These are phyloP conservation scores for Chionographis japonica DNA, from an alignment of 106 monocot genomes.

Conservation along the genomic window DNA sequence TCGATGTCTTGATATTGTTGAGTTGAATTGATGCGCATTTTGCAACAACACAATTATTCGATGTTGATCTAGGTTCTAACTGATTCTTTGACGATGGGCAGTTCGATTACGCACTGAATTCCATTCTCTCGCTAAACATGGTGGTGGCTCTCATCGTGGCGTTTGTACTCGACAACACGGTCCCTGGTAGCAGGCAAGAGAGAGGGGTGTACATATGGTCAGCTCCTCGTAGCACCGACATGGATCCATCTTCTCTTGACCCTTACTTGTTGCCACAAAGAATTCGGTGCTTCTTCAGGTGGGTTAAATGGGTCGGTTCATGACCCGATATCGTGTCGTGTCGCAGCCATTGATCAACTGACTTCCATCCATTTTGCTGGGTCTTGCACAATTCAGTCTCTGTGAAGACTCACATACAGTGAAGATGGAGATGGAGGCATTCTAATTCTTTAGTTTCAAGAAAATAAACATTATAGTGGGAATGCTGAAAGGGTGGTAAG, in stretches of 20 bases:
- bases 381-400: too few relatives aligned
- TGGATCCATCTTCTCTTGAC: conserved; percentile 46
- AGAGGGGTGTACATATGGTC: conserved; percentile 97
- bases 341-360: too few relatives aligned
- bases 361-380: too few relatives aligned
- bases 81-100: conserved; percentile 19
- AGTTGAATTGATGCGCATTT: too few relatives aligned
- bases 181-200: conserved; percentile 91
- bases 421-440: too few relatives aligned
- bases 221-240: conserved; percentile 8
- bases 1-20: too few relatives aligned
- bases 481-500: too few relatives aligned
- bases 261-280: conserved; percentile 62
- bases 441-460: too few relatives aligned
- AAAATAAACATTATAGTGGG: too few relatives aligned
- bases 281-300: conserved; percentile 55
- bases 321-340: conserved; percentile 6
- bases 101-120: conserved; percentile 80
- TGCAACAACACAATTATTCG: neutral
- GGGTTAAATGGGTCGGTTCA: conserved; percentile 81
- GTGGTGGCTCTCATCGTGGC: conserved; percentile 88
- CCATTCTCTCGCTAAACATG: conserved; percentile 82
- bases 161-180: conserved; percentile 93
- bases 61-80: neutral
- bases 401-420: too few relatives aligned